phyloP scores from a whole-genome alignment of 148 eudicot genomes.

The Persicaria maculosa region DNA sequence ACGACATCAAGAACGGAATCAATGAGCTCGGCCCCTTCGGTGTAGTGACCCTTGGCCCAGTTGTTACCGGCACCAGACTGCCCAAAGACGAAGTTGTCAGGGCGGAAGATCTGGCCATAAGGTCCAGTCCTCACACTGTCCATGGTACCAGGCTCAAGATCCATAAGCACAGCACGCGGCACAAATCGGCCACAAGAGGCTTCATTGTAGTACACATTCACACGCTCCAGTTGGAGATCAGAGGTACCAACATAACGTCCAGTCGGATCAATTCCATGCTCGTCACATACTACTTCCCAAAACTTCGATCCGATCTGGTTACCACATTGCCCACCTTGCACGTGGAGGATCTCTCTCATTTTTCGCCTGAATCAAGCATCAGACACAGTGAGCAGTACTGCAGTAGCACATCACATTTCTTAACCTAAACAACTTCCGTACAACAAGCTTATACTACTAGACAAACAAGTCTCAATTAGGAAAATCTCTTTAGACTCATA shows the following conservation, averaged over 20 bases:
- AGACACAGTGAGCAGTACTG: neutral
- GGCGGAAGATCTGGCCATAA: conserved; percentile 8
- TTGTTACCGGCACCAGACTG: neutral
- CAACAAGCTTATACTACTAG: too few species aligned
- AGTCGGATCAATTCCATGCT: neutral
- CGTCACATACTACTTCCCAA: neutral
- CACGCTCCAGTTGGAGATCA: neutral
- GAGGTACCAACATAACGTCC: neutral
- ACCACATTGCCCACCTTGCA: neutral
- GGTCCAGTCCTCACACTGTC: neutral
- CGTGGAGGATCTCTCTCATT: neutral
- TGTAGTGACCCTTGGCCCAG: conserved; percentile 7
- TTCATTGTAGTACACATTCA: conserved; percentile 1
- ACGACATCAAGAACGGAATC: conserved; percentile 6
- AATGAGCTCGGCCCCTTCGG: neutral
- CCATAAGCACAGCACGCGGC: neutral
- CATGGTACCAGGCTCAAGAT: conserved; percentile 2
- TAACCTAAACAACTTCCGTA: too few species aligned
- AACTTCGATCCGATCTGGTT: conserved; percentile 7
- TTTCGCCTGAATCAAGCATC: neutral
- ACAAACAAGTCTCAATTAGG: too few species aligned
- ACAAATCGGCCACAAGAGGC: neutral
- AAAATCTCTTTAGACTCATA: too few species aligned
- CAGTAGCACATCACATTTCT: too few species aligned
- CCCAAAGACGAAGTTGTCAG: neutral